These are phyloP conservation scores for Iris pallida DNA, from an alignment of 116 monocot species.

Conservation along the genomic window DNA sequence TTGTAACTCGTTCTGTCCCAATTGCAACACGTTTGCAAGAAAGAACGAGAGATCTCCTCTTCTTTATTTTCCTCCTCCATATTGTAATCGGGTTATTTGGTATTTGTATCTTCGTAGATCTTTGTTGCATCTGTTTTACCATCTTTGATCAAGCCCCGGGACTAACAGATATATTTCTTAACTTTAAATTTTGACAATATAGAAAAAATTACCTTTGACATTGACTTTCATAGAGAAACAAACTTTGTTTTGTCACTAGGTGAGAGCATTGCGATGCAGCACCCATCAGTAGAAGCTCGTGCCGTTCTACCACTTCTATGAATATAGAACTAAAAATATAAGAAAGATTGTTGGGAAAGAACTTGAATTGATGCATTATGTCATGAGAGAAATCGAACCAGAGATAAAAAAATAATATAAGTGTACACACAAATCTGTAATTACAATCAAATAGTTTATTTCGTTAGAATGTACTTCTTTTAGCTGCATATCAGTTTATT, in stretches of 20 bases:
- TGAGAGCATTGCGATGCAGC: constrained; percentile 84
- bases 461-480: neutral
- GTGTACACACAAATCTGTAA: too few relatives aligned
- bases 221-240: constrained; percentile 78
- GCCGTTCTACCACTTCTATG: constrained; percentile 99
- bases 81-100: too few relatives aligned
- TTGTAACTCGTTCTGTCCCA: too few relatives aligned
- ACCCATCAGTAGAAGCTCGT: constrained; percentile 84
- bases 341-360: neutral
- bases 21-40: too few relatives aligned
- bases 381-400: neutral
- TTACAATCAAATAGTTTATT: neutral
- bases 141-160: too few relatives aligned
- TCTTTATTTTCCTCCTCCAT: too few relatives aligned
- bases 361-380: neutral
- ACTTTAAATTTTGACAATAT: neutral
- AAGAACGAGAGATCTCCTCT: too few relatives aligned
- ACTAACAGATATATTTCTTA: neutral
- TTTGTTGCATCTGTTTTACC: too few relatives aligned
- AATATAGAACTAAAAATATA: constrained; percentile 76
- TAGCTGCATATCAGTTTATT: constrained; percentile 1
- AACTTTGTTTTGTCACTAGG: constrained; percentile 87
- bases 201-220: constrained; percentile 62
- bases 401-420: neutral
- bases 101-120: too few relatives aligned